Evolutionary conservation across 768 basidiomycete species (phyloP), one percentile per base, ranked within the genome.

Genomic region (Rhizopogon rudus): DNA sequence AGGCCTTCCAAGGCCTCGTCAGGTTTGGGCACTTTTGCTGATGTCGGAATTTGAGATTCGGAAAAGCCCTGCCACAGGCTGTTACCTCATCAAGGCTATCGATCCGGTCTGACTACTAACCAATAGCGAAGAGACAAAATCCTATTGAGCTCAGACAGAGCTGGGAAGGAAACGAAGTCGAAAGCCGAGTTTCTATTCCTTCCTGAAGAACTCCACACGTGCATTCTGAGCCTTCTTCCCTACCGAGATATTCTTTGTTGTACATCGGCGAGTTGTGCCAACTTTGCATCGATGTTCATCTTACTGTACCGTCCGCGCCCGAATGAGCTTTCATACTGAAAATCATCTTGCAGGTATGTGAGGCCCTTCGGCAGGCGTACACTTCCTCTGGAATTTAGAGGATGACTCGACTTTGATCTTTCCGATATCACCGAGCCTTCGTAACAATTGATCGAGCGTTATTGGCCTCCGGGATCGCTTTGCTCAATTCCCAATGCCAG

Each of bases 171-270:
- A 3, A 25, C 25, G 25, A 25, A 25, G 25, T 25, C 25, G 25
- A 25, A 25, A 25, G 25, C 3, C 3, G 25, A 25, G 25, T 25
- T 25, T 25, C 3, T 25, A 4, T 25, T 25, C 4, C 25, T 25
- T 25, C 4, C 22, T 25, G 22, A 25, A 25, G 52, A 53, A 37
- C 33, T 53, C 8, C 45, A 46, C 13, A 49, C 29, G 37, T 20
- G 22, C 31, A 53, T 53, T 25, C 46, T 53, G 13, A 50, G 45
- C 22, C 33, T 50, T 16, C 41, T 53, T 33, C 52, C 45, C 13
- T 39, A 17, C 46, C 52, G 35, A 22, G 54, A 55, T 51, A 55
- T 55, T 20, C n/a, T 55, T 5, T 29, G 29, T 9, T 51, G 54
- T 33, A 41, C 54, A 31, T 39, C 13, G 2, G 46, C 41, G 29